Percentiles rank a stretch among this genome's conserved stretches.
phyloP scores from a whole-genome alignment of 805 yeast genomes.

The Ogataea pini region DNA sequence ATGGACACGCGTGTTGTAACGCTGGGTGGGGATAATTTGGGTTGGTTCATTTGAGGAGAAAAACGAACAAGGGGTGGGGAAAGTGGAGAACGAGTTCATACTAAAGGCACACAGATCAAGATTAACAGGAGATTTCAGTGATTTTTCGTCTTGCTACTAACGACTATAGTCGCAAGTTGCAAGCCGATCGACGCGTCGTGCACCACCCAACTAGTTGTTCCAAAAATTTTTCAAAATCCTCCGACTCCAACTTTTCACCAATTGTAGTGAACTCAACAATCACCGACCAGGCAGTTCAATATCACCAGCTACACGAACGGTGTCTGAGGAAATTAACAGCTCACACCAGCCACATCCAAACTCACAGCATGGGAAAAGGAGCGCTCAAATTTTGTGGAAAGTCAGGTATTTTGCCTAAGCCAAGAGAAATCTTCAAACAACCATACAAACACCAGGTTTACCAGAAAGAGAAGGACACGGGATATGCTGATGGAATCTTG shows the following conservation, averaged over 20 bases:
- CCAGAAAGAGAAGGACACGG: slow-evolving; percentile 52
- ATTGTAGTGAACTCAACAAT: background rate
- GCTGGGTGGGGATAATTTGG: background rate
- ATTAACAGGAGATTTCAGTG: too few species aligned
- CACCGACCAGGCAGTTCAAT: background rate
- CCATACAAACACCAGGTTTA: slow-evolving; percentile 57
- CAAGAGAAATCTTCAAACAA: slow-evolving; percentile 72
- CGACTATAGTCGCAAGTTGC: background rate
- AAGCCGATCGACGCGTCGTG: slow-evolving; percentile 5
- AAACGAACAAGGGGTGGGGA: too few species aligned
- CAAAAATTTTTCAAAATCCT: slow-evolving; percentile 15
- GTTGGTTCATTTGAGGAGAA: too few species aligned
- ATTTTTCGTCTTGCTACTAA: too few species aligned
- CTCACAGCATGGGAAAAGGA: slow-evolving; percentile 49
- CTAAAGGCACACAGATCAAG: too few species aligned
- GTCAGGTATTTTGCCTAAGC: slow-evolving; percentile 80
- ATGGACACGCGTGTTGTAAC: slow-evolving; percentile 51
- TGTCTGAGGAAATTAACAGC: background rate
- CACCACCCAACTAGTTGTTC: background rate
- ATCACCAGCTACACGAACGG: background rate
- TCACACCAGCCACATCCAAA: background rate
- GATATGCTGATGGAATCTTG: slow-evolving; percentile 70
- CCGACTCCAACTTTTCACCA: too few species aligned
- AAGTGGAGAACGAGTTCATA: too few species aligned
- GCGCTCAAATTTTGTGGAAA: slow-evolving; percentile 57